phyloP scores from a whole-genome alignment of 768 basidiomycete species.

The Kwoniella europaea region DNA sequence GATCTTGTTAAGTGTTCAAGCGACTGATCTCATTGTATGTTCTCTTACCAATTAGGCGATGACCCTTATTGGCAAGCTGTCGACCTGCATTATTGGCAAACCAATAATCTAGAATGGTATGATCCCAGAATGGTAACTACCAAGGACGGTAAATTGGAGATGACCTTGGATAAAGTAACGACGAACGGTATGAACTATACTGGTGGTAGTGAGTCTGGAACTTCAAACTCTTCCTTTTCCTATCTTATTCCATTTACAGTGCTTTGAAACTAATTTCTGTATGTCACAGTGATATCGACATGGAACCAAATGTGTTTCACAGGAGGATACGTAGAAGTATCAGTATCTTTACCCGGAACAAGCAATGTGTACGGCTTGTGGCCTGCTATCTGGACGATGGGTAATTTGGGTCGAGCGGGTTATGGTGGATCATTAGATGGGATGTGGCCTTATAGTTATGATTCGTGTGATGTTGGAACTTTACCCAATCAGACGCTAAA shows the following conservation, averaged over 20 bases:
- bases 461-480: constrained; percentile 88
- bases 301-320: constrained; percentile 58
- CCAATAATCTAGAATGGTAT: constrained; percentile 58
- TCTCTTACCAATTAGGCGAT: constrained; percentile 46
- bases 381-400: constrained; percentile 57
- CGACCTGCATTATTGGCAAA: constrained; percentile 61
- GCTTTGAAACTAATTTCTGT: background rate
- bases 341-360: constrained; percentile 54
- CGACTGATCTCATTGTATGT: background rate
- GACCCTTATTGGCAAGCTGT: constrained; percentile 63
- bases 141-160: constrained; percentile 53
- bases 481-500: constrained; percentile 76
- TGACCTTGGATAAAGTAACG: constrained; percentile 51
- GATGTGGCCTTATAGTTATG: constrained; percentile 59
- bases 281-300: constrained; percentile 45
- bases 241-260: background rate
- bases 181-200: constrained; percentile 48
- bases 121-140: constrained; percentile 59
- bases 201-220: constrained; percentile 40
- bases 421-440: constrained; percentile 55
- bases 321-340: constrained; percentile 47
- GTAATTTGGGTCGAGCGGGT: constrained; percentile 60
- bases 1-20: background rate
- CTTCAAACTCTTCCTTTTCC: background rate
- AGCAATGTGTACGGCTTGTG: constrained; percentile 55